Base-by-base conservation (phyloP, 2,329 filamentous ascomycete genomes). In the Pestalotiopsis sp. region DNA sequence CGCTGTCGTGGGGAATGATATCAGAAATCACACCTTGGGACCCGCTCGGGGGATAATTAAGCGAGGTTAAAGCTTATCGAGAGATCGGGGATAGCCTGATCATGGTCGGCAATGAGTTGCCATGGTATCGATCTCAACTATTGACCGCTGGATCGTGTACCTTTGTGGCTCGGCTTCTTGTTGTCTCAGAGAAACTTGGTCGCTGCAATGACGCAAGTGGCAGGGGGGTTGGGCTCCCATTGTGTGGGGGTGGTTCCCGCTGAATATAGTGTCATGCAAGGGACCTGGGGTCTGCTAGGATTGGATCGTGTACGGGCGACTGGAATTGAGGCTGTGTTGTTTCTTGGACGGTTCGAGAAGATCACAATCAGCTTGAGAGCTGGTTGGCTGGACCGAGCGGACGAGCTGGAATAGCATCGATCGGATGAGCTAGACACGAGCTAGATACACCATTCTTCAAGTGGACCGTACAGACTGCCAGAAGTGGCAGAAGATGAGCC, bases 11-110 rank as follows among this genome's bases (percentile, higher is more conserved):
- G 27, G 36, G 11, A 41, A 62, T 62, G 59, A 62, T 27, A 62
- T 62, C 59, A 62, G 59, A 62, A 36, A 62, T 62, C 25, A 62
- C 27, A 62, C 59, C 59, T 39, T 36, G 59, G 31, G 31, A 36
- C 31, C 27, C 27, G 25, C 59, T 36, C 59, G 31, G 31, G 36
- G 59, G 31, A 41, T 62, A 23, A 4, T 20, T 62, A 52, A 17
- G 45, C 45, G 45, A 52, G 14, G n/a, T 9, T n/a, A 17, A 52
- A 52, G 45, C 4, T 52, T 52, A 23, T 52, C 45, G 45, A 9
- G 9, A n/a, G 45, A 17, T 52, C 17, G 9, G 45, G 45, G 6
- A 52, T 23, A 52, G 17, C n/a, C 45, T n/a, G 6, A 13, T n/a
- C 17, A 52, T 52, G 45, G 45, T 52, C 45, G 20, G 45, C 45